phyloP scores from a whole-genome alignment of 805 yeast genomes.

The Barnettozyma wickerhamii region DNA sequence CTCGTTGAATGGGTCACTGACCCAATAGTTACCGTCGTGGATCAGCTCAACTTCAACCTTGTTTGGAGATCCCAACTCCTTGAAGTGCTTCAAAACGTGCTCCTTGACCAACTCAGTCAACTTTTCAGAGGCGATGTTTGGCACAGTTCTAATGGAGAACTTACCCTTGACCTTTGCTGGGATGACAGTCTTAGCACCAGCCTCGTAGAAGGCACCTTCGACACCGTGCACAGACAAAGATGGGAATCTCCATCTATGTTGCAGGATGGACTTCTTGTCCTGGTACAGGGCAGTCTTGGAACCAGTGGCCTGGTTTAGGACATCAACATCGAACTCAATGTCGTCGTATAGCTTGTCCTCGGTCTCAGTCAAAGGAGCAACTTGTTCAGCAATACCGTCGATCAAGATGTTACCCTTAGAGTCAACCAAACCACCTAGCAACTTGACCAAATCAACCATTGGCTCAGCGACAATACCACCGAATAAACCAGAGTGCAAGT shows the following conservation, averaged over 20 bases:
- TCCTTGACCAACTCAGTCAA: slow-evolving; percentile 73
- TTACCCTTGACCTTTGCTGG: slow-evolving; percentile 94
- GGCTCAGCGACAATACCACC: slow-evolving; percentile 99
- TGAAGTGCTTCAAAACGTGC: slow-evolving; percentile 64
- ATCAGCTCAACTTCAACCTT: slow-evolving; percentile 64
- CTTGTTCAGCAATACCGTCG: slow-evolving; percentile 90
- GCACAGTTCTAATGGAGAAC: slow-evolving; percentile 96
- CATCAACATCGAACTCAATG: slow-evolving; percentile 81
- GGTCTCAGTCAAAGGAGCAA: slow-evolving; percentile 82
- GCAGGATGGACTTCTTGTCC: slow-evolving; percentile 78
- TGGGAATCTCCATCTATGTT: slow-evolving; percentile 99
- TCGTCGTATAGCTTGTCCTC: slow-evolving; percentile 78
- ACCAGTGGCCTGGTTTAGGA: slow-evolving; percentile 85
- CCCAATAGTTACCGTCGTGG: slow-evolving; percentile 97
- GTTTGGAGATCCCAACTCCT: slow-evolving; percentile 73
- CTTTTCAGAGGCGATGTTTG: slow-evolving; percentile 78
- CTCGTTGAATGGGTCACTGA: slow-evolving; percentile 88
- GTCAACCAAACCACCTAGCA: slow-evolving; percentile 75
- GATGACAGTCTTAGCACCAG: slow-evolving; percentile 97
- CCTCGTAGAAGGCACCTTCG: slow-evolving; percentile 93
- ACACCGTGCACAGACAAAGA: slow-evolving; percentile 94
- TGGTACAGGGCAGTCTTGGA: slow-evolving; percentile 77
- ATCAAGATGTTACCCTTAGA: slow-evolving; percentile 77
- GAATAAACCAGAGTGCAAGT: slow-evolving; percentile 93
- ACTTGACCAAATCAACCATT: slow-evolving; percentile 83